A percentile compares a stretch with the other conserved stretches of the same genome.
These are phyloP conservation scores for Paramyrothecium sp. DNA, from an alignment of 2,329 filamentous ascomycete genomes.

Conservation along the genomic window DNA sequence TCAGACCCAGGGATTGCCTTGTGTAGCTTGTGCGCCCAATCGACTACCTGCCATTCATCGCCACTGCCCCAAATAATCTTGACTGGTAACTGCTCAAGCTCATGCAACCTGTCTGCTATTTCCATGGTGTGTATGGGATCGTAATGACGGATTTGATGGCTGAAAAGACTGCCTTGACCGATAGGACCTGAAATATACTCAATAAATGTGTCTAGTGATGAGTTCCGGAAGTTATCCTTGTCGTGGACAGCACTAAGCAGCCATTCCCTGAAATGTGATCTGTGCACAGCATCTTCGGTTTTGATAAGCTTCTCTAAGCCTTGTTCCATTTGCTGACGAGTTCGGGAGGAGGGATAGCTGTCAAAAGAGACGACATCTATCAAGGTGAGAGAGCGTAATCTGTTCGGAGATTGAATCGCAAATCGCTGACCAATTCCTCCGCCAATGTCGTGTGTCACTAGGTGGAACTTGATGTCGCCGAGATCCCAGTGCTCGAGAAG, in stretches of 20 bases:
- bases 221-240: constrained; percentile 10
- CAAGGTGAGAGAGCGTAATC: constrained; percentile 22
- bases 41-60: constrained; percentile 27
- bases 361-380: constrained; percentile 30
- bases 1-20: constrained; percentile 25
- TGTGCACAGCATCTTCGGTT: constrained; percentile 13
- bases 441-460: constrained; percentile 29
- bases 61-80: constrained; percentile 28
- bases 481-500: constrained; percentile 24
- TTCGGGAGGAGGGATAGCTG: constrained; percentile 29
- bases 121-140: constrained; percentile 31
- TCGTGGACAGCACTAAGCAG: constrained; percentile 19
- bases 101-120: constrained; percentile 16
- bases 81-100: constrained; percentile 21
- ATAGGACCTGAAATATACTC: constrained; percentile 29
- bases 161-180: constrained; percentile 28
- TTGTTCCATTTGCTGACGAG: constrained; percentile 25
- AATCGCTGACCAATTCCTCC: constrained; percentile 28
- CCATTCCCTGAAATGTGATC: constrained; percentile 24
- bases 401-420: constrained; percentile 15
- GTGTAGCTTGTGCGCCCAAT: constrained; percentile 28
- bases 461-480: constrained; percentile 13
- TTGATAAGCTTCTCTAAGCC: constrained; percentile 25
- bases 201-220: constrained; percentile 21
- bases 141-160: constrained; percentile 30